These are phyloP conservation scores for Xylariaceae sp. DNA, from an alignment of 2,329 filamentous ascomycete species.

Conservation along the genomic window DNA sequence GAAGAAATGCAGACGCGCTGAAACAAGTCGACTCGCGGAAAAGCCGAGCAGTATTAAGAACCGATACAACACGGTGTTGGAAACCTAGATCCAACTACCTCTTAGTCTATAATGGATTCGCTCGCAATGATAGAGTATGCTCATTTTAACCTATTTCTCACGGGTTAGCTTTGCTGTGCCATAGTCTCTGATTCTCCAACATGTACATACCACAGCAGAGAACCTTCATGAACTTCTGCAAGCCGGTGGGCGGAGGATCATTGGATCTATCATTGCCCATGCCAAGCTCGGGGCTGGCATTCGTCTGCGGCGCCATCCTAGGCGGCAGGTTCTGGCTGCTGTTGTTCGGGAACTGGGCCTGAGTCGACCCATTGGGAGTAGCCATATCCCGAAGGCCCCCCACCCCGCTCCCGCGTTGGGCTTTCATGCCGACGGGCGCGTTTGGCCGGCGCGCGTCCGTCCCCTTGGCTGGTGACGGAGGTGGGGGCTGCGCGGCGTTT, in stretches of 20 bases:
- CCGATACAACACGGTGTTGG: constrained; percentile 21
- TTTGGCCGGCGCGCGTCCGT: constrained; percentile 77
- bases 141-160: constrained; percentile 25
- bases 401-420: constrained; percentile 71
- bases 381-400: constrained; percentile 69
- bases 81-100: constrained; percentile 25
- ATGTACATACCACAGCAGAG: constrained; percentile 76
- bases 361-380: constrained; percentile 84
- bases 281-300: constrained; percentile 52
- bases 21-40: constrained; percentile 13
- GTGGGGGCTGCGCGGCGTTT: constrained; percentile 88
- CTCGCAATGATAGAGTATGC: constrained; percentile 20
- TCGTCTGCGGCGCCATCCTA: constrained; percentile 55
- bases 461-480: constrained; percentile 78
- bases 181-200: too few relatives aligned
- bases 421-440: constrained; percentile 65
- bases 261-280: constrained; percentile 50
- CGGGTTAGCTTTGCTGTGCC: too few relatives aligned
- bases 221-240: constrained; percentile 89
- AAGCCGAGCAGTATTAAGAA: constrained; percentile 27
- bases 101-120: constrained; percentile 29
- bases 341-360: constrained; percentile 96
- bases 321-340: constrained; percentile 81
- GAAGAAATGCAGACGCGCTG: constrained; percentile 18
- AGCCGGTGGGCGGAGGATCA: constrained; percentile 71